Conservation (phyloP, 129 eudicot genomes). For the Apium graveolens region DNA sequence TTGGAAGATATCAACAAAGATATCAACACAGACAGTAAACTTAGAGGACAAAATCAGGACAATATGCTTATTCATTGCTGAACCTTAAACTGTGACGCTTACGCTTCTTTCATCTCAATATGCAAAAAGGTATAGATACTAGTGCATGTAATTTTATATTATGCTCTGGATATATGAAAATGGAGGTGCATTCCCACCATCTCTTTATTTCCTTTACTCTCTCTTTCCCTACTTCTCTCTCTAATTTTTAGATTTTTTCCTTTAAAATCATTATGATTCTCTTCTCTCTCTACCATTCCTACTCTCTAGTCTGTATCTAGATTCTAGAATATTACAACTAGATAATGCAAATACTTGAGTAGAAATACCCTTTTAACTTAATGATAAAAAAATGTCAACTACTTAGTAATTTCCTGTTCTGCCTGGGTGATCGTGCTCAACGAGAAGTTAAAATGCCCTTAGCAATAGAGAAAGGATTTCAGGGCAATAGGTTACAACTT, state of each 20-base stretch:
- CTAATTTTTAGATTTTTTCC: too few relatives aligned
- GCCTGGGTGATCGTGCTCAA: too few relatives aligned
- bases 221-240: background rate
- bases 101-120: background rate
- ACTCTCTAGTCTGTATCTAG: background rate
- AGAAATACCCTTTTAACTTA: too few relatives aligned
- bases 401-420: background rate
- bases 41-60: background rate
- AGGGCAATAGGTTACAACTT: background rate
- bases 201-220: too few relatives aligned
- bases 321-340: too few relatives aligned
- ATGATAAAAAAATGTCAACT: too few relatives aligned
- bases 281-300: background rate
- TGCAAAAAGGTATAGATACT: background rate
- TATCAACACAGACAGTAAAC: background rate
- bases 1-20: background rate
- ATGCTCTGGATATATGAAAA: too few relatives aligned
- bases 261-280: too few relatives aligned
- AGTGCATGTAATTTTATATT: background rate
- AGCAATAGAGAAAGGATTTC: background rate
- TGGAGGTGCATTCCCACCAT: background rate
- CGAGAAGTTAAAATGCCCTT: too few relatives aligned
- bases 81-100: background rate
- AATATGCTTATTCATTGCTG: background rate
- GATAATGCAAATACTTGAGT: too few relatives aligned